Conservation (phyloP, 2,329 filamentous ascomycete genomes). For the Calonectria fujianensis region DNA sequence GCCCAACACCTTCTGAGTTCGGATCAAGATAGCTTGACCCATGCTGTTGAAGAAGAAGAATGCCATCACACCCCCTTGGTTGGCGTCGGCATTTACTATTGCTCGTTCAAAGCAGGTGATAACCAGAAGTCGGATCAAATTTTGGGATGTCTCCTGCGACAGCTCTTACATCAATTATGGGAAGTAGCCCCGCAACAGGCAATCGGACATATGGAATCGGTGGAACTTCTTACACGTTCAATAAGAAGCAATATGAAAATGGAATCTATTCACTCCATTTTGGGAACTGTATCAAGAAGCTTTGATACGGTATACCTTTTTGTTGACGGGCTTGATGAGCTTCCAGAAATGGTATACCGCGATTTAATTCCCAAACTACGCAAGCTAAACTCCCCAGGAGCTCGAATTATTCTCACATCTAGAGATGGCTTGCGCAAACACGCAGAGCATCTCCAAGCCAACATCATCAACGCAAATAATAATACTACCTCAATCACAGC, state of each 20-base stretch:
- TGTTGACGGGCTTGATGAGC: constrained; percentile 16
- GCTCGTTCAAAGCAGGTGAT: constrained; percentile 6
- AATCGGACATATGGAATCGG: background rate
- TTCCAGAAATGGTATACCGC: background rate
- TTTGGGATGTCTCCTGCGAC: constrained; percentile 10
- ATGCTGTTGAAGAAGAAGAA: background rate
- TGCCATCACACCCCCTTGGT: background rate
- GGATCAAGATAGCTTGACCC: background rate
- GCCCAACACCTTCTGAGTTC: constrained; percentile 7
- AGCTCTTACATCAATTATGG: constrained; percentile 7
- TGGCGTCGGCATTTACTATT: constrained; percentile 3
- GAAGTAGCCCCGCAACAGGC: constrained; percentile 1
- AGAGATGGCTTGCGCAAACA: background rate
- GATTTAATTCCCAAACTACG: constrained; percentile 12
- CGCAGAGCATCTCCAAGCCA: background rate
- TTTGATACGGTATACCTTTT: constrained; percentile 14
- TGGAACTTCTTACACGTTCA: background rate
- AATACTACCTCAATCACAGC: background rate
- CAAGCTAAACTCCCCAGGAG: background rate
- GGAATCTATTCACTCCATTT: background rate
- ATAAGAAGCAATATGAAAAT: background rate
- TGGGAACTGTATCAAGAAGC: background rate
- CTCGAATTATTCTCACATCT: background rate
- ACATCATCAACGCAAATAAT: constrained; percentile 1
- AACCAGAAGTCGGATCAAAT: constrained; percentile 7